These are phyloP conservation scores for Sarocladiaceae sp. DNA, from an alignment of 2,329 filamentous ascomycete species.

Conservation along the genomic window DNA sequence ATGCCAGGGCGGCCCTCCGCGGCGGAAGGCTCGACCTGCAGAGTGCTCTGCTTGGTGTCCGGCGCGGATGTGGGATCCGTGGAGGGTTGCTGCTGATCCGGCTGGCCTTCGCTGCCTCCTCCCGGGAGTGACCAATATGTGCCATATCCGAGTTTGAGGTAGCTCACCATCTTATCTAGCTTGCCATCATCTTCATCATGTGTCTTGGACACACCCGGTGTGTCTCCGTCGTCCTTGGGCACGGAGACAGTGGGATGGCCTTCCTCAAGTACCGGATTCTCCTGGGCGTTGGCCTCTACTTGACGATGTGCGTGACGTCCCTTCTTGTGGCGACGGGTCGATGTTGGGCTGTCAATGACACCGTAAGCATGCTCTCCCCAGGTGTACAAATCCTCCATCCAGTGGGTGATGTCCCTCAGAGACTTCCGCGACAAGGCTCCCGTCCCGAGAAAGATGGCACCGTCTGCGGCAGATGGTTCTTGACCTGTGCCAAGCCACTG, in stretches of 20 bases:
- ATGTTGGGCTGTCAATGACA: slow-evolving; percentile 71
- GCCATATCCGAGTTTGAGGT: slow-evolving; percentile 63
- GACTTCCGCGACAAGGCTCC: slow-evolving; percentile 70
- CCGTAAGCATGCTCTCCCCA: slow-evolving; percentile 85
- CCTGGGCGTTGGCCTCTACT: not conserved
- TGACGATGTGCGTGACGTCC: not conserved
- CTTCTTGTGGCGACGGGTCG: slow-evolving; percentile 41
- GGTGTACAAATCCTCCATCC: slow-evolving; percentile 84
- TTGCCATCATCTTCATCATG: slow-evolving; percentile 31
- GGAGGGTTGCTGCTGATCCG: slow-evolving; percentile 12
- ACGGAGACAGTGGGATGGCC: not conserved
- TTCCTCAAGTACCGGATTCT: not conserved
- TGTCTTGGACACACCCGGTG: not conserved
- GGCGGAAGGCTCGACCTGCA: no score
- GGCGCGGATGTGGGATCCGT: slow-evolving; percentile 11
- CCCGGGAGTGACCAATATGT: slow-evolving; percentile 56
- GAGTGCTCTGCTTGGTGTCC: not conserved
- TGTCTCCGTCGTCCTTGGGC: not conserved
- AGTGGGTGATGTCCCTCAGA: slow-evolving; percentile 69
- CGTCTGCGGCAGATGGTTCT: slow-evolving; percentile 68
- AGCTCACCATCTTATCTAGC: slow-evolving; percentile 55
- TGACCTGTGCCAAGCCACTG: slow-evolving; percentile 71
- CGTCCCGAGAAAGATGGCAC: slow-evolving; percentile 79
- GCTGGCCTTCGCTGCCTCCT: slow-evolving; percentile 11
- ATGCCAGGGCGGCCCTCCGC: slow-evolving; percentile 2